phyloP scores from a whole-genome alignment of 202 grass and related monocot species.

The Elaeis oleifera region DNA sequence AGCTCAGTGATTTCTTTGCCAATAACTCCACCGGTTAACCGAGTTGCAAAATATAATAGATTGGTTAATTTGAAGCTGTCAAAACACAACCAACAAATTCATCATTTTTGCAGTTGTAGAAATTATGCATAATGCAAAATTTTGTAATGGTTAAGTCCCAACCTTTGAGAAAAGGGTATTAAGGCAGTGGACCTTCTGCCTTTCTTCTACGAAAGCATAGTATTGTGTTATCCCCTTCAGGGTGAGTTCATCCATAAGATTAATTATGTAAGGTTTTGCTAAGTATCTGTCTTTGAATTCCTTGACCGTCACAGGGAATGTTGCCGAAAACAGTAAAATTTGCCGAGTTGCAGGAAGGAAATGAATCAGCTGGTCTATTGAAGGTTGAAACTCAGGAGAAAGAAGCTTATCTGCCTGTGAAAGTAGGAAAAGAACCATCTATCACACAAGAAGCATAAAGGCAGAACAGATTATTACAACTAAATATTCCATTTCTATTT shows the following conservation, averaged over 20 bases:
- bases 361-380: slow-evolving; percentile 54
- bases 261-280: slow-evolving; percentile 69
- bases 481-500: background rate
- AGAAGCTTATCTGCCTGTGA: slow-evolving; percentile 84
- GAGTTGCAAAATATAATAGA: slow-evolving; percentile 96
- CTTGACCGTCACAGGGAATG: slow-evolving; percentile 84
- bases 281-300: slow-evolving; percentile 80
- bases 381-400: slow-evolving; percentile 71
- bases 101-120: background rate
- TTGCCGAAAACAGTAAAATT: slow-evolving; percentile 84
- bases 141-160: background rate
- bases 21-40: slow-evolving; percentile 87
- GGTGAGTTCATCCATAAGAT: slow-evolving; percentile 94
- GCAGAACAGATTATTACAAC: background rate
- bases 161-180: slow-evolving; percentile 91
- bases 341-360: slow-evolving; percentile 59
- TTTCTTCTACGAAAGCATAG: slow-evolving; percentile 89
- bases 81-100: slow-evolving; percentile 1
- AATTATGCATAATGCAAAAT: background rate
- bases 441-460: slow-evolving; percentile 2
- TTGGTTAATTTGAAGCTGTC: slow-evolving; percentile 88
- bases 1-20: slow-evolving; percentile 85
- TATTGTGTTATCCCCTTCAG: slow-evolving; percentile 85
- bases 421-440: slow-evolving; percentile 3
- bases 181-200: slow-evolving; percentile 90